Evolutionary conservation across 1,284 basidiomycete species (phyloP).

Genomic region (Cryptococcus sp.): DNA sequence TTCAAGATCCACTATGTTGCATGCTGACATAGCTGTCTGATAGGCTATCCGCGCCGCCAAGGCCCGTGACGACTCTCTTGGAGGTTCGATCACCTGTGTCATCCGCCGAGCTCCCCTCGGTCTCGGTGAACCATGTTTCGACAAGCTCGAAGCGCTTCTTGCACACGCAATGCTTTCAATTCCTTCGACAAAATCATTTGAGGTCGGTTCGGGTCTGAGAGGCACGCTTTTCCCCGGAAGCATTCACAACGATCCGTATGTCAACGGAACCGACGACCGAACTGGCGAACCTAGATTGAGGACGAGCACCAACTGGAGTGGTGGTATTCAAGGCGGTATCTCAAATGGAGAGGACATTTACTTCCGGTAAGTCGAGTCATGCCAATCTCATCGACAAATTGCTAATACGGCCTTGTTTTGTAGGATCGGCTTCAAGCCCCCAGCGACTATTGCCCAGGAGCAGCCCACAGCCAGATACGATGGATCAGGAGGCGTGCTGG

Average conservation of each 20-base stretch:
- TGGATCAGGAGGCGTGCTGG: constrained; percentile 81
- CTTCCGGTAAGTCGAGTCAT: constrained; percentile 68
- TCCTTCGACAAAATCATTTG: constrained; percentile 97
- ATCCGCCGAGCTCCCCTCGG: constrained; percentile 87
- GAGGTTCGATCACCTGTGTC: constrained; percentile 95
- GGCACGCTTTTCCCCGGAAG: constrained; percentile 94
- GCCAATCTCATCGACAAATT: background rate
- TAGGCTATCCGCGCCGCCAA: constrained; percentile 94
- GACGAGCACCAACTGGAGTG: constrained; percentile 92
- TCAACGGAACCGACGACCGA: constrained; percentile 65
- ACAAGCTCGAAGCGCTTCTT: constrained; percentile 96
- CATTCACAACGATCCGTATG: constrained; percentile 90
- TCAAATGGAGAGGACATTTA: constrained; percentile 97
- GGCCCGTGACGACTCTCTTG: constrained; percentile 87
- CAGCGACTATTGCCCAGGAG: constrained; percentile 93
- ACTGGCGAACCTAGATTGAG: constrained; percentile 59
- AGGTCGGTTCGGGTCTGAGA: constrained; percentile 95
- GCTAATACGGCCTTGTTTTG: constrained; percentile 1
- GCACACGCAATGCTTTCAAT: constrained; percentile 99
- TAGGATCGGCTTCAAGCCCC: constrained; percentile 96
- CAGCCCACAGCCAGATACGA: constrained; percentile 92
- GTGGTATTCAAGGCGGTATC: constrained; percentile 97
- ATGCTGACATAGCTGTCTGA: background rate
- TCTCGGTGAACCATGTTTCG: constrained; percentile 95
- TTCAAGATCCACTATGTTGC: no score